These are phyloP conservation scores for Chrysanthemum lavandulifolium DNA, from an alignment of 129 eudicot genomes.

Conservation along the genomic window DNA sequence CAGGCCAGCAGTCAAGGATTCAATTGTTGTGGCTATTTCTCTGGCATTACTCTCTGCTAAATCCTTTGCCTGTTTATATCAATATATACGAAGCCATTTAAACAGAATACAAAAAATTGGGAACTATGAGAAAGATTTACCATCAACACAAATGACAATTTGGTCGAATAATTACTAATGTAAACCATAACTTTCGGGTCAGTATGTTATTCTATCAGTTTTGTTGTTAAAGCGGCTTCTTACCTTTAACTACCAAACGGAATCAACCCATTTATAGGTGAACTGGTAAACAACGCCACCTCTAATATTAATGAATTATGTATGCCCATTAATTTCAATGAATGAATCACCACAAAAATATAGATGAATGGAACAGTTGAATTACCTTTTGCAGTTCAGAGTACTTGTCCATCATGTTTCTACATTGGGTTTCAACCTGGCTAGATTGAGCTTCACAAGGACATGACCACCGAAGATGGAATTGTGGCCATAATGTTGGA, in stretches of 20 bases:
- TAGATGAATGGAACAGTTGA: background rate
- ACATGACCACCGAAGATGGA: slow-evolving; percentile 97
- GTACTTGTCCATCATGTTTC: slow-evolving; percentile 59
- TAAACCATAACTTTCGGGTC: too few species aligned
- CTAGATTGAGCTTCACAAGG: slow-evolving; percentile 79
- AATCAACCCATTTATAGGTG: too few species aligned
- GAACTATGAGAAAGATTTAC: background rate
- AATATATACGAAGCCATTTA: background rate
- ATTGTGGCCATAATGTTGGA: slow-evolving; percentile 98
- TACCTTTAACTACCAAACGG: too few species aligned
- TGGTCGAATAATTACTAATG: too few species aligned
- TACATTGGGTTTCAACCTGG: slow-evolving; percentile 77
- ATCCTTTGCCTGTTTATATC: slow-evolving; percentile 67
- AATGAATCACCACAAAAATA: background rate
- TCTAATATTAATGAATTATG: too few species aligned
- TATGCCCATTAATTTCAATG: too few species aligned
- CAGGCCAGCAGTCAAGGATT: slow-evolving; percentile 64
- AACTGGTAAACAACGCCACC: too few species aligned
- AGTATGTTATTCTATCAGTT: too few species aligned
- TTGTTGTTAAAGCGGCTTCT: too few species aligned
- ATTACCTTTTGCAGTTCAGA: slow-evolving; percentile 83
- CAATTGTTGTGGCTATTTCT: slow-evolving; percentile 45
- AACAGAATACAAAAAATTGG: background rate
- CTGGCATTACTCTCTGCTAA: slow-evolving; percentile 58
- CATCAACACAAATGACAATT: background rate